Evolutionary conservation across 495 filamentous ascomycete species (phyloP), one percentile per base, ranked within the genome.

Genomic region (Annulohypoxylon moriforme): DNA sequence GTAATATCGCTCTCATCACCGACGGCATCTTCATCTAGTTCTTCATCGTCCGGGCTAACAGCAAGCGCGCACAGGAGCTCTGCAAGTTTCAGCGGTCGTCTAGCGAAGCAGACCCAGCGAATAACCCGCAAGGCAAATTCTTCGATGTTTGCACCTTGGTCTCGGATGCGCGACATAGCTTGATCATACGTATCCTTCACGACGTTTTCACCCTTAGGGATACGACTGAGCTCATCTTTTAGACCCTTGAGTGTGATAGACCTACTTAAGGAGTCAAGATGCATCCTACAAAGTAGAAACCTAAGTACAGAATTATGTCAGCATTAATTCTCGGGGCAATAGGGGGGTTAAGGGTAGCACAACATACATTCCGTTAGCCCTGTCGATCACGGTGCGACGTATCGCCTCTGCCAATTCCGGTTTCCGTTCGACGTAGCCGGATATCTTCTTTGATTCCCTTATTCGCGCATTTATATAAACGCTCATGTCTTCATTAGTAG

Each of bases 211-310:
- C 73, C 71, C 20, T 56, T n/a, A 2, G 71, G 71, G 50, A 74
- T 72, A 8, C 64, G 60, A 1, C 33, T 14, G 10, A 83, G 61
- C 27, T 77, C 76, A 8, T 67, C 56, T 25, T 67, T 68, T 25
- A 82, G 25, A 1, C 75, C 77, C 46, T 73, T 76, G 3, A 71
- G 53, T n/a, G 72, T 80, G n/a, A 77, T 70, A 47, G 80, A 75
- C 36, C 76, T 75, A 16, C 47, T 72, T n/a, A 85, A 66, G 29
- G 78, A 76, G 57, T 80, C 79, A 3, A 83, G 53, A 60, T 82
- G 78, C 44, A 82, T 75, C 63, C 68, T 77, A 46, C 81, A 79
- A 31, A 84, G 73, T 6, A 85, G 71, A 60, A 85, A 83, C 81
- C 82, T 81, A n/a, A 13, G 60, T 8, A 31, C 36, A 40, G 3